Base-by-base conservation (phyloP, 2,329 filamentous ascomycete genomes). In the Fusarium napiforme region DNA sequence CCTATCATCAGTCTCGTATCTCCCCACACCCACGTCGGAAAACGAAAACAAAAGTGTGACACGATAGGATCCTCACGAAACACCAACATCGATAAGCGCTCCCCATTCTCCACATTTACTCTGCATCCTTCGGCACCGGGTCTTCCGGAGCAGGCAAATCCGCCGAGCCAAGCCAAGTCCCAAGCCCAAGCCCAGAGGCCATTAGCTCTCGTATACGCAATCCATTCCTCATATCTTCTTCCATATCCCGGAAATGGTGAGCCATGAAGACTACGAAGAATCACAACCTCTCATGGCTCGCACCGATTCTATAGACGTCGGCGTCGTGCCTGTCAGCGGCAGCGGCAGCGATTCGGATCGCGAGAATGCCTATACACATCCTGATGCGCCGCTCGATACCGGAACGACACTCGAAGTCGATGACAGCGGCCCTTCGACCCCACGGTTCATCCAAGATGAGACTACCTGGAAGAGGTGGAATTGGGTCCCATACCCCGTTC, bases 391-490 rank as follows among this genome's bases (percentile, higher is more conserved):
- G n/a, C 79, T 85, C 68, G 78, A 80, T 60, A 78, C 78, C 26
- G 75, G 78, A 60, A 78, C 78, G 50, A 80, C 78, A 26, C 82
- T 88, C 73, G 84, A 87, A 72, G 80, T 89, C 73, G 85, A 83
- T 56, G 83, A 79, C 47, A 81, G 76, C 76, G 76, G 76, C 36
- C 77, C 84, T 40, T 85, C 87, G 12, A 88, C 87, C n/a, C 89
- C 89, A 64, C 87, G 88, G 65, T 91, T 91, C 78, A 81, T 91
- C 69, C 88, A 90, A 77, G 88, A 90, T 61, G 85, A 89, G 71
- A 75, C 78, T 42, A 67, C 75, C 5, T 79, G 78, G 81, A 88
- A 87, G 80, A 81, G 81, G 37, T 88, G 86, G 82, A 87, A 83
- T 82, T 91, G 89, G 88, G 82, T 92, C 52, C 90, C 90, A 4